Conservation (phyloP, 441 rosid genomes). For the Populus trichocarpa region DNA sequence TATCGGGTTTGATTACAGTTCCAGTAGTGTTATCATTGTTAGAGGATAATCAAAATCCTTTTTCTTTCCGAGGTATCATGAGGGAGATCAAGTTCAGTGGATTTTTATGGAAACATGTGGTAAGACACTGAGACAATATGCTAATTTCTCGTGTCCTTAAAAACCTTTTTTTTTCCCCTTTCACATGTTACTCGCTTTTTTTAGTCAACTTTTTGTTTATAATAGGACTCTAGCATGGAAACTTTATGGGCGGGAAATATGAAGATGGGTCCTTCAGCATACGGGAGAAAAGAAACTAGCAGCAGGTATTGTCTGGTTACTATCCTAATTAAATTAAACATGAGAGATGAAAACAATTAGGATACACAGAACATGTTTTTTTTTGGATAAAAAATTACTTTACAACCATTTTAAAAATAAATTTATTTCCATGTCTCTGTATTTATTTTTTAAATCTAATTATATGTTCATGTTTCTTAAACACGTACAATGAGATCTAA, state of each 20-base stretch:
- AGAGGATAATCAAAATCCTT: constrained; percentile 13
- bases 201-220: constrained; percentile 3
- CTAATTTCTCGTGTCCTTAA: constrained; percentile 7
- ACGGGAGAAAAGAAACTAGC: not conserved
- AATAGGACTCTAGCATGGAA: not conserved
- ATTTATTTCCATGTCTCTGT: too few relatives aligned
- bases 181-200: constrained; percentile 11
- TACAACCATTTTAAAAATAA: too few relatives aligned
- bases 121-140: constrained; percentile 1
- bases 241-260: constrained; percentile 13
- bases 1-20: not conserved
- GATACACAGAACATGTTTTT: too few relatives aligned
- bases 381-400: too few relatives aligned
- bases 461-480: too few relatives aligned
- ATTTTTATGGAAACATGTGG: constrained; percentile 11
- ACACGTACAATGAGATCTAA: too few relatives aligned
- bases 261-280: not conserved
- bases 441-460: too few relatives aligned
- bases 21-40: constrained; percentile 18
- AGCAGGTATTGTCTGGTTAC: not conserved
- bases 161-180: not conserved
- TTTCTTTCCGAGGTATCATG: constrained; percentile 23
- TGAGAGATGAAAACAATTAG: too few relatives aligned
- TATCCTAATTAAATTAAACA: too few relatives aligned
- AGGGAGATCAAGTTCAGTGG: constrained; percentile 13